phyloP scores from a whole-genome alignment of 805 yeast genomes.

The Metschnikowia colocasiae region DNA sequence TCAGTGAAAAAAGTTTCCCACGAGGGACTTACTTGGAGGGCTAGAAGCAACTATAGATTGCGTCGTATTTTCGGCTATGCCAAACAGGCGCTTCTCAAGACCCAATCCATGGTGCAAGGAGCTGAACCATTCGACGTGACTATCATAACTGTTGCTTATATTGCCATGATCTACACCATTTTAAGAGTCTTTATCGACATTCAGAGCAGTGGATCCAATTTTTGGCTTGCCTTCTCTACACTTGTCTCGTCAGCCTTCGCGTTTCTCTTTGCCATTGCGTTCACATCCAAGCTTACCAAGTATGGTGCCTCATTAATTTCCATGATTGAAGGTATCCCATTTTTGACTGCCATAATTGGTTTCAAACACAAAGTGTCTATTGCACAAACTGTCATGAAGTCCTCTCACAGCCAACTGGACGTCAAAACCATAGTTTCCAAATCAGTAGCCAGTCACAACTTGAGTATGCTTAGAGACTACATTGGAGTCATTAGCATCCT shows the following conservation, averaged over 20 bases:
- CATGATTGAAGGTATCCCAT: constrained; percentile 88
- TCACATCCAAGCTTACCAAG: constrained; percentile 52
- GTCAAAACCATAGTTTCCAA: constrained; percentile 41
- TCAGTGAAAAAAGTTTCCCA: constrained; percentile 24
- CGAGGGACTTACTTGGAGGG: constrained; percentile 57
- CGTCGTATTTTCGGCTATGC: constrained; percentile 55
- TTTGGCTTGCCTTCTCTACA: constrained; percentile 83
- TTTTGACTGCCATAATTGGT: constrained; percentile 87
- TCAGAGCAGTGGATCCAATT: constrained; percentile 73
- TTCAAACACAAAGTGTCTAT: constrained; percentile 79
- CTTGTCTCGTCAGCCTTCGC: constrained; percentile 78
- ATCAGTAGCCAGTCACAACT: constrained; percentile 41
- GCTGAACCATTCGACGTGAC: constrained; percentile 86
- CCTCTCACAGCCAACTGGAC: constrained; percentile 34
- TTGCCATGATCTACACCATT: constrained; percentile 85
- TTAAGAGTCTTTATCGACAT: constrained; percentile 70
- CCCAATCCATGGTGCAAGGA: constrained; percentile 49
- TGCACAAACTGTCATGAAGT: constrained; percentile 54
- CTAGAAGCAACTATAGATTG: constrained; percentile 53
- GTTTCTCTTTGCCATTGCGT: constrained; percentile 68
- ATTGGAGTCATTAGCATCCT: constrained; percentile 68
- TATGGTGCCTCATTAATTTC: constrained; percentile 66
- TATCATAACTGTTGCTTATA: constrained; percentile 73
- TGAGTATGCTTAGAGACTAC: constrained; percentile 70
- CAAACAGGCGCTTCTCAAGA: constrained; percentile 35